These are phyloP conservation scores for Primulina eburnea DNA, from an alignment of 257 asterid species.

Conservation along the genomic window DNA sequence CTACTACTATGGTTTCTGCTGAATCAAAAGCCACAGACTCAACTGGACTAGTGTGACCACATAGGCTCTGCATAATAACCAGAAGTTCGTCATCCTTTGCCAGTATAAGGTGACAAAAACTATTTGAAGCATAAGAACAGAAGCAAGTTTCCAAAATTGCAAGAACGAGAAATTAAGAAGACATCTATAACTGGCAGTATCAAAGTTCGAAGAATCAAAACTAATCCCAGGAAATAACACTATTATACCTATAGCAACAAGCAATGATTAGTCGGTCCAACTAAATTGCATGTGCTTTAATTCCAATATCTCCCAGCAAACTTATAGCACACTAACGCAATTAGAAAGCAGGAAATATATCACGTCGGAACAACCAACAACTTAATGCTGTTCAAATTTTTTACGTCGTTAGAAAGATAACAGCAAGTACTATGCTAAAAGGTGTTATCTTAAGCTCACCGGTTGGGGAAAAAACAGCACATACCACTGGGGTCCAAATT, in stretches of 20 bases:
- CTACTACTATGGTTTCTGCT: slow-evolving; percentile 77
- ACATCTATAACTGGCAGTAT: slow-evolving; percentile 12
- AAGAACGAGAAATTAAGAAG: slow-evolving; percentile 12
- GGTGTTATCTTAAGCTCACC: neutral
- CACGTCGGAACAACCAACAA: neutral
- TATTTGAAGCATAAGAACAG: slow-evolving; percentile 11
- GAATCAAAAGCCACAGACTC: slow-evolving; percentile 96
- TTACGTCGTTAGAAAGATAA: neutral
- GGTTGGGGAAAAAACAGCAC: neutral
- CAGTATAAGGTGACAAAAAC: slow-evolving; percentile 22
- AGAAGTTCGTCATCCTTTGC: slow-evolving; percentile 26
- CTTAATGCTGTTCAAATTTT: neutral
- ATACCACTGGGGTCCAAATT: neutral
- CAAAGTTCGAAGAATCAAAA: slow-evolving; percentile 11
- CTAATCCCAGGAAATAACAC: neutral
- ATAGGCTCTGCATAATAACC: slow-evolving; percentile 63
- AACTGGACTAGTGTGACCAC: slow-evolving; percentile 90
- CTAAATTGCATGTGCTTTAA: neutral
- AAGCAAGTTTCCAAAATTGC: slow-evolving; percentile 9
- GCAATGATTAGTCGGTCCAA: neutral
- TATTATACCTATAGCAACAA: neutral
- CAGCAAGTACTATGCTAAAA: neutral
- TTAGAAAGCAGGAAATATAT: neutral
- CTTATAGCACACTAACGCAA: neutral
- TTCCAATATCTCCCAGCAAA: neutral